Evolutionary conservation across 768 basidiomycete genomes (phyloP), one percentile per base, ranked within the genome.

Genomic region (Candolleomyces aberdarensis): DNA sequence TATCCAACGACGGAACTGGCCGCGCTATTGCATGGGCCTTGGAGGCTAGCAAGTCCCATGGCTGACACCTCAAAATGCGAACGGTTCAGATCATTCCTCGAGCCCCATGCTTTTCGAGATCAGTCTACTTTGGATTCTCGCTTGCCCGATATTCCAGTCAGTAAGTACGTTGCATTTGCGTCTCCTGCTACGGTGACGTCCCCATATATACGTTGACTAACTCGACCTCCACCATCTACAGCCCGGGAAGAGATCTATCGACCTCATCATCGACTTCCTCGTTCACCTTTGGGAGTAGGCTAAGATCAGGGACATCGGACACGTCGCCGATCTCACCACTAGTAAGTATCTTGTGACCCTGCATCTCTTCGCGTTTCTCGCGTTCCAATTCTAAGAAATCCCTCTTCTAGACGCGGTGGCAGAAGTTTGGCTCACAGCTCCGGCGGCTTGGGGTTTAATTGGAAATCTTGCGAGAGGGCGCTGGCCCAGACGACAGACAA

Each of bases 281-380:
- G 82, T 52, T 52, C 89, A 87, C 67, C 76, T 95, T 46, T 95
- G 92, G 91, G 88, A 90, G 69, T 90, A 94, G 66, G 91, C 91
- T 15, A 91, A 89, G 68, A 89, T 53, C 88, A 89, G 67, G 94
- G 95, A 95, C 65, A 92, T 94, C 67, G 92, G 92, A 36, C 85
- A 85, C 29, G 89, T 96, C 5, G 91, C 90, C 20, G 93, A 94
- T 75, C 79, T 94, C 58, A 88, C 91, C 3, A 26, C 26, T 93
- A 67, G 63, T 85, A 72, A 29, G 11, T 11, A 29, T 48, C 56
- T 26, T 26, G 1, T 26, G 26, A 3, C 26, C 26, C 26, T 26
- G 26, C 26, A 26, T 26, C 26, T 26, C 26, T 26, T 26, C 26
- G 26, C 2, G 26, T 26, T 26, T 26, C 26, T 26, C 26, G 26